Evolutionary conservation across 2,329 filamentous ascomycete genomes (phyloP).

Genomic region (Fusarium sp.): DNA sequence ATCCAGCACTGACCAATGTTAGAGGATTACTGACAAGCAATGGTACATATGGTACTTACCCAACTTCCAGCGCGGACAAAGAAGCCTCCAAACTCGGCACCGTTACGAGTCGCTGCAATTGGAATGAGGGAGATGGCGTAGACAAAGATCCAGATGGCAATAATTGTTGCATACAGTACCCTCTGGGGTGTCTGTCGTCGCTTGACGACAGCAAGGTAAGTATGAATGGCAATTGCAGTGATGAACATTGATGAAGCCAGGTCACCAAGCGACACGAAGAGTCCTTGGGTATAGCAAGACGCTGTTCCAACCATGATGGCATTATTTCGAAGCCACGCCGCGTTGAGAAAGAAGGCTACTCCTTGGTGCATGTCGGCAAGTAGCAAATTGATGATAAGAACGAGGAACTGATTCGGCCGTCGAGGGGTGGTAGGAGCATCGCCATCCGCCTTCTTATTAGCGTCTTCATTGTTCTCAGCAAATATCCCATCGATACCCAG

Average conservation of each 20-base stretch:
- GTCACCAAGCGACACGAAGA: conserved; percentile 75
- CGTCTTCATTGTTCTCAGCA: conserved; percentile 14
- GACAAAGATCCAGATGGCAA: conserved; percentile 67
- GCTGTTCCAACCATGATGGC: conserved; percentile 64
- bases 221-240: conserved; percentile 73
- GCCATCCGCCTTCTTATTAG: neutral
- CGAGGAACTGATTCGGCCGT: conserved; percentile 73
- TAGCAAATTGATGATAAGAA: conserved; percentile 77
- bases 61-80: conserved; percentile 76
- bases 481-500: conserved; percentile 54
- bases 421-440: conserved; percentile 35
- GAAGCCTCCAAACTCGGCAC: conserved; percentile 57
- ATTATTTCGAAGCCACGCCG: conserved; percentile 66
- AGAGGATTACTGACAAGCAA: neutral
- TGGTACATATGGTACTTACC: conserved; percentile 51
- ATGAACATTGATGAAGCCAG: conserved; percentile 75
- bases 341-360: conserved; percentile 72
- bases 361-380: conserved; percentile 76
- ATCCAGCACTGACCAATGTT: conserved; percentile 68
- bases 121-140: conserved; percentile 68
- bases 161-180: conserved; percentile 62
- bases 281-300: conserved; percentile 74
- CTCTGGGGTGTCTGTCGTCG: conserved; percentile 63
- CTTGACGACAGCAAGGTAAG: conserved; percentile 71
- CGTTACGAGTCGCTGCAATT: conserved; percentile 57